Evolutionary conservation across 805 yeast species (phyloP), one percentile per base, ranked within the genome.

Genomic region (Candida argentea): DNA sequence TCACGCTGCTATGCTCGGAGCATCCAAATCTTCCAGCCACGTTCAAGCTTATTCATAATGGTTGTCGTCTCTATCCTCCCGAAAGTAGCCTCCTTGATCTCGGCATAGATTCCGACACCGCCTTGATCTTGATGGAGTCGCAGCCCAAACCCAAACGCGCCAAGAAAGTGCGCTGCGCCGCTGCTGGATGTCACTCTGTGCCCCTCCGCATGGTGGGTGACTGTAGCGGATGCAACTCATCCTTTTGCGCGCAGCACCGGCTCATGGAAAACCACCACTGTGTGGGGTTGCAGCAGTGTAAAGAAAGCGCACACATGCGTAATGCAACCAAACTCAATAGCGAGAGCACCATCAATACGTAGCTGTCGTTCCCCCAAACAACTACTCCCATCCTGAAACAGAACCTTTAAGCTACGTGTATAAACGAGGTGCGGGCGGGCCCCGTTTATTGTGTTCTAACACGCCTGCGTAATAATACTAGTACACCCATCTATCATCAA

Each of bases 211-310:
- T 71, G 63, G 76, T 83, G 24, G 95, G 95, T 26, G 86, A 78
- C 50, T 85, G 95, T 52, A 69, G 75, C 30, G 80, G 76, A 48
- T 85, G 95, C 52, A 71, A 72, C 26, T 93, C 94, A 25, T 79
- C 77, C 45, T 85, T 73, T 52, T 85, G 95, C 54, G 78, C 89
- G 18, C 79, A 80, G 44, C 95, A 85, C 57, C 69, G 95, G 32
- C 62, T 85, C 31, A 63, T 86, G 57, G 95, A 85, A 54, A 85
- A 77, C 52, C 95, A 85, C 55, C 51, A 66, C 34, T 85, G 95
- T 50, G 63, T 67, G 32, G 94, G 91, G 5, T 66, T 85, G 34
- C 79, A 77, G 46, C 67, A 60, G 38, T 84, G 93, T 61, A 83
- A 83, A 61, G 87, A 84, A 43, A 73, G 69, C 43, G 74, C 84